Evolutionary conservation across 768 basidiomycete species (phyloP).

Genomic region (Termitomyces sp.): DNA sequence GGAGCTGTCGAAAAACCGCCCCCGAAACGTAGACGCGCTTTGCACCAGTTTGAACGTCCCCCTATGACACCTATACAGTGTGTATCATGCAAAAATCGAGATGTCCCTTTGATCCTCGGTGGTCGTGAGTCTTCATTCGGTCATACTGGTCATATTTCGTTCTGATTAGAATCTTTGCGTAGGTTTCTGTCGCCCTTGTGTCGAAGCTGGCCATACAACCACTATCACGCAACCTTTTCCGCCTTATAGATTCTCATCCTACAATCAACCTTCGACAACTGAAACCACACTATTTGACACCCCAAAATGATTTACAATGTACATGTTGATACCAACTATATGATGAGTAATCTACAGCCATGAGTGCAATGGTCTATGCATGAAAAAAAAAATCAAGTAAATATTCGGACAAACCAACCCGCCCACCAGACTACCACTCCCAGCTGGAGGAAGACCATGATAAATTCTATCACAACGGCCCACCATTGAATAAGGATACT

Average conservation of each 20-base stretch:
- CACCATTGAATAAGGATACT: slow-evolving; percentile 64
- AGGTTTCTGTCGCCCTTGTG: slow-evolving; percentile 73
- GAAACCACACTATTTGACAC: slow-evolving; percentile 1
- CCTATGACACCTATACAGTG: slow-evolving; percentile 38
- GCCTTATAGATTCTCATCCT: slow-evolving; percentile 6
- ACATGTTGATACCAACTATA: neutral
- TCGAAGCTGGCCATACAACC: slow-evolving; percentile 45
- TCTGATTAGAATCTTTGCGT: neutral
- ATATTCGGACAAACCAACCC: slow-evolving; percentile 62
- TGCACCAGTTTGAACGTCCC: slow-evolving; percentile 26
- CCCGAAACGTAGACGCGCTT: slow-evolving; percentile 38
- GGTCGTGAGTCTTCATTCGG: slow-evolving; percentile 51
- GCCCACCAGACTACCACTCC: slow-evolving; percentile 70
- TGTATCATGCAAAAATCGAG: slow-evolving; percentile 55
- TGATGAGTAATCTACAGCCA: neutral
- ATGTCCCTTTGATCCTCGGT: slow-evolving; percentile 74
- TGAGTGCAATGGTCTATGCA: neutral
- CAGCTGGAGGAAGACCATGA: slow-evolving; percentile 53
- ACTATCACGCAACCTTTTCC: slow-evolving; percentile 4
- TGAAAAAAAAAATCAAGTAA: slow-evolving; percentile 24
- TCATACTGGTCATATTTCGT: neutral
- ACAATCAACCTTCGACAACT: neutral
- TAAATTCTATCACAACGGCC: slow-evolving; percentile 57
- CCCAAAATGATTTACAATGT: neutral
- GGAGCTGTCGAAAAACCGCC: slow-evolving; percentile 23